A percentile compares a stretch with the other conserved stretches of the same genome.
Evolutionary conservation across 768 basidiomycete species (phyloP).

Genomic region (Pholiota microspora): DNA sequence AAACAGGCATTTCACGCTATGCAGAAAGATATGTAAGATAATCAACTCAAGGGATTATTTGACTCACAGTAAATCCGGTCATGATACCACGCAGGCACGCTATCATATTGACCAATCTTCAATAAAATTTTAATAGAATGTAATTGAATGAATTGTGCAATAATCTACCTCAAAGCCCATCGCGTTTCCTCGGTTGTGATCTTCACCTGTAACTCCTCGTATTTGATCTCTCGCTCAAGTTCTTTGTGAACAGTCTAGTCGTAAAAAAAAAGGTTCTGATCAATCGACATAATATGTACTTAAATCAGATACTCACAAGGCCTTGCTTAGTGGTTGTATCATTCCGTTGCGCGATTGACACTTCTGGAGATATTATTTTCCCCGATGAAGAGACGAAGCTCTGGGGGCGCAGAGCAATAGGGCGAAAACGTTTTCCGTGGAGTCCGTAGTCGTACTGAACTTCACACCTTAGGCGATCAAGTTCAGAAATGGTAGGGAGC

Average conservation of each 20-base stretch:
- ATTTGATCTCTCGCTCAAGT: conserved; percentile 70
- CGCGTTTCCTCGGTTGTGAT: conserved; percentile 61
- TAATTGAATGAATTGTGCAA: neutral
- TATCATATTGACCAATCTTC: conserved; percentile 74
- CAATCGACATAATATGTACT: neutral
- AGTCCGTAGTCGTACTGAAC: conserved; percentile 77
- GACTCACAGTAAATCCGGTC: conserved; percentile 48
- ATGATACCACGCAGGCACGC: conserved; percentile 55
- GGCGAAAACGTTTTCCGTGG: conserved; percentile 51
- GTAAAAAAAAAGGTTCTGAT: neutral
- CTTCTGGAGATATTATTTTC: conserved; percentile 55
- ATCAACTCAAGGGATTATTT: neutral
- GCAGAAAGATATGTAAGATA: neutral
- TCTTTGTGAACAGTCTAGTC: conserved; percentile 69
- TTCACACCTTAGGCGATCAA: conserved; percentile 58
- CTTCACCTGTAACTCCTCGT: conserved; percentile 52
- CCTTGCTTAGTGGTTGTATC: conserved; percentile 55
- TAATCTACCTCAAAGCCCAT: conserved; percentile 71
- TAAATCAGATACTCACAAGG: conserved; percentile 35
- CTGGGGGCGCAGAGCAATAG: conserved; percentile 47
- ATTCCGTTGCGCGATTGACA: conserved; percentile 50
- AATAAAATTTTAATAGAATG: neutral
- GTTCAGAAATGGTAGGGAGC: neutral
- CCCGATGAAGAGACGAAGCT: conserved; percentile 58
- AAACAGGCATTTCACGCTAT: conserved; percentile 84